Base-by-base conservation (phyloP, 192 early-diverging fungal genomes). In the Backusella tarrabulga region DNA sequence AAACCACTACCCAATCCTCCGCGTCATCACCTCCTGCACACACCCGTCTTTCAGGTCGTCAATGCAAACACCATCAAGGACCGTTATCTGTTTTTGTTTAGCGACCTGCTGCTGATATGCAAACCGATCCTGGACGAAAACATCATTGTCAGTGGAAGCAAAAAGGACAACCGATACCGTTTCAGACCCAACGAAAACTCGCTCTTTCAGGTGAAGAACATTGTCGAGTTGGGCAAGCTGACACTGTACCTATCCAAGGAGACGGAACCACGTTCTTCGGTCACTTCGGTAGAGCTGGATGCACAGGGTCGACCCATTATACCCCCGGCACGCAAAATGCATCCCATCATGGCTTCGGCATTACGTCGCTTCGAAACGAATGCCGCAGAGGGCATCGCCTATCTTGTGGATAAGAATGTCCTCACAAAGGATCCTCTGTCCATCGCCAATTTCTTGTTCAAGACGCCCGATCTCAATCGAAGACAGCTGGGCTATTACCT, bases 381-480 rank as follows among this genome's bases (percentile, higher is more conserved):
- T 78, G 91, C 91, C 14, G 86, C 83, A 19, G 78, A 83, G 6
- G 87, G 89, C 6, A 81, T 92, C 9, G 79, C 84, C 6, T 90
- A 86, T 34, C 84, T 92, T 54, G 82, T 92, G 26, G 84, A 88
- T 17, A 88, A 90, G 52, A 77, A 85, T 6, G 81, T 87, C 0
- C 75, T 92, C 7, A 85, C 83, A 6, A 79, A 85, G 19, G 90
- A 91, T 23, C 87, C 91, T 6, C 68, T 87, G n/a, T 85, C 84
- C 15, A 90, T 92, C 29, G 91, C 91, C 9, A 83, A 89, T 26
- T 91, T 92, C 66, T 70, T 92, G 60, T 91, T 91, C 80, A 87
- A 87, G 34, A 92, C 91, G 0, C 89, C 91, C 0, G 90, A 90
- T 63, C 80, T 92, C 6, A 87, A 82, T 60, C 78, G 86, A 26